phyloP scores from a whole-genome alignment of 2,329 filamentous ascomycete genomes.

The Knoxdaviesia capensis region DNA sequence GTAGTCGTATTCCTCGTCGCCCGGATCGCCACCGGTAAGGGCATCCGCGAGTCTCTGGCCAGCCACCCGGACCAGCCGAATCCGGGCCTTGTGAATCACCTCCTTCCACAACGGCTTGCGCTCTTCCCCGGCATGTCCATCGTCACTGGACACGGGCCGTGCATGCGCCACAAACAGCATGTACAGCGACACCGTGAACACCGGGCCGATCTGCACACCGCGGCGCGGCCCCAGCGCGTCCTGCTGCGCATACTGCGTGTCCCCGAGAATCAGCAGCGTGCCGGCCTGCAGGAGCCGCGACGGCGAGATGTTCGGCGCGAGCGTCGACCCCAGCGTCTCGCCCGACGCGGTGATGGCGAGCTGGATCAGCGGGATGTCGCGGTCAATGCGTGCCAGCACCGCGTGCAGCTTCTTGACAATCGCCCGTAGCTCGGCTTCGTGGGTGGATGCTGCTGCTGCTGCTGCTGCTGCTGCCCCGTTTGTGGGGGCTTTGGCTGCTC shows the following conservation, averaged over 20 bases:
- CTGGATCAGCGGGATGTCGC: constrained; percentile 79
- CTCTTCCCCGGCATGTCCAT: constrained; percentile 12
- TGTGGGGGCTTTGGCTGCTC: no score
- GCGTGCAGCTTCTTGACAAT: constrained; percentile 59
- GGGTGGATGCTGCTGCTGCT: no score
- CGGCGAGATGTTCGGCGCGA: constrained; percentile 71
- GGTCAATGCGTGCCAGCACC: constrained; percentile 63
- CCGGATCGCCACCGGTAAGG: no score
- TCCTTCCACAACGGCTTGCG: constrained; percentile 77
- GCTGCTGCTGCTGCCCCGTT: constrained; percentile 13
- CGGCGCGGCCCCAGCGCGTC: constrained; percentile 22
- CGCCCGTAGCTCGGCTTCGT: constrained; percentile 35
- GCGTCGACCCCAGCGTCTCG: constrained; percentile 59
- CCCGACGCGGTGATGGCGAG: constrained; percentile 89
- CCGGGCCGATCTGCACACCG: constrained; percentile 67
- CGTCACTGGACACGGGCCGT: background rate
- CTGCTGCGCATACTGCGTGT: constrained; percentile 50
- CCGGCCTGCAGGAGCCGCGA: constrained; percentile 84
- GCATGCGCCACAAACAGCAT: constrained; percentile 83
- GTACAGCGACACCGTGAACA: constrained; percentile 74
- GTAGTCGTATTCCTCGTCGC: constrained; percentile 42
- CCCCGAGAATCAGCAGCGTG: constrained; percentile 70
- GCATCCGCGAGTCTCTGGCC: no score
- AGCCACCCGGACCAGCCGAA: constrained; percentile 58
- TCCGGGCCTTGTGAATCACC: constrained; percentile 77